Evolutionary conservation across 2,329 filamentous ascomycete genomes (phyloP).

Genomic region (Coniella lustricola): DNA sequence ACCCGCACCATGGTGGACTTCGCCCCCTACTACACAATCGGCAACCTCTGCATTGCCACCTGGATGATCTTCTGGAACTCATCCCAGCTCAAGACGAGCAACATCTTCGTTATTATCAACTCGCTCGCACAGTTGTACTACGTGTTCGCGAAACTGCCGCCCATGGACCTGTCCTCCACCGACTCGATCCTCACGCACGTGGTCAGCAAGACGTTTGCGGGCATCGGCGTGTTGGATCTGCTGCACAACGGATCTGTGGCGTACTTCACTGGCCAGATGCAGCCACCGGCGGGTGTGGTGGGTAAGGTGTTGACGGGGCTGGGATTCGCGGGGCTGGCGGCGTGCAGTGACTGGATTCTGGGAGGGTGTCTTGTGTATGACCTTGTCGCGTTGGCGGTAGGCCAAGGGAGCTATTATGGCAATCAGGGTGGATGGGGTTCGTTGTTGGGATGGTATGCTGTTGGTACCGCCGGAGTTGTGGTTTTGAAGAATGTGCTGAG

Average conservation of each 20-base stretch:
- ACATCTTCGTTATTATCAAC: conserved; percentile 51
- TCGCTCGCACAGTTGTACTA: conserved; percentile 48
- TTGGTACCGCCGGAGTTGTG: conserved; percentile 45
- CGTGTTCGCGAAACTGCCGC: conserved; percentile 38
- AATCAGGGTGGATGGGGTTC: conserved; percentile 38
- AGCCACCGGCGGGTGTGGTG: conserved; percentile 39
- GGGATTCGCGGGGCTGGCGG: conserved; percentile 42
- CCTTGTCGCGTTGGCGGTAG: conserved; percentile 45
- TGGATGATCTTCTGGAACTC: conserved; percentile 60
- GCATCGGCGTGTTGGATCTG: conserved; percentile 52
- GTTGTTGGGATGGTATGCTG: conserved; percentile 43
- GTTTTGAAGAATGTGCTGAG: conserved; percentile 42
- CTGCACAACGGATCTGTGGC: conserved; percentile 52
- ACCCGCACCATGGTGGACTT: conserved; percentile 44
- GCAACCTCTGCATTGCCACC: conserved; percentile 52
- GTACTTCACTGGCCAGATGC: conserved; percentile 42
- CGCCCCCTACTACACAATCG: conserved; percentile 47
- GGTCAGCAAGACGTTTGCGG: conserved; percentile 52
- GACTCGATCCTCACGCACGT: conserved; percentile 50
- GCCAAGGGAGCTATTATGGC: conserved; percentile 37
- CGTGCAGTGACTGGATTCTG: conserved; percentile 52
- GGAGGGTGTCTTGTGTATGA: conserved; percentile 54
- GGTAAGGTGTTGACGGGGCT: conserved; percentile 47
- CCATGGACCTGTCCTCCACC: conserved; percentile 42
- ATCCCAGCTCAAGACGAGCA: conserved; percentile 40